Evolutionary conservation across 306 rosid species (phyloP), one percentile per base, ranked within the genome.

Genomic region (Cucumis melo): DNA sequence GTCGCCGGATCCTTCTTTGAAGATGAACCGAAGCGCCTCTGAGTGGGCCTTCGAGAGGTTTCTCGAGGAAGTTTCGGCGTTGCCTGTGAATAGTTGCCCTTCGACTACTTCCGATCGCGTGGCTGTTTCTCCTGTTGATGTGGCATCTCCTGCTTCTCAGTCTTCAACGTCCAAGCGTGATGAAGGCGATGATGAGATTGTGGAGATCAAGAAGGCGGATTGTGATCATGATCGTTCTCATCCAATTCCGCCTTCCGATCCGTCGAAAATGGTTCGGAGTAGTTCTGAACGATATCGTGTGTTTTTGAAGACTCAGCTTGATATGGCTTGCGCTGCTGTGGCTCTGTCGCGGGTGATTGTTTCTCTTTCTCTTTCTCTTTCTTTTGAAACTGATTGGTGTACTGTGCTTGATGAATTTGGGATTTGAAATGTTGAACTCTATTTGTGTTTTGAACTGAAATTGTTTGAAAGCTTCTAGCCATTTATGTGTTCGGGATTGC

Each of bases 241-340:
- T 19, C 77, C 55, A 39, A 82, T 66, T n/a, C 88, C 54, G 73
- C 67, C 77, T 78, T 76, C 58, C 81, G 81, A 78, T 80, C 81
- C 77, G 16, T 48, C 56, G 11, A 27, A 78, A 63, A 76, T 42
- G 64, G 70, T 53, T 61, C 67, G 44, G 67, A 24, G 6, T 50
- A 56, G 64, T 65, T 80, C 84, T 53, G 88, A 81, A 46, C 81
- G 75, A 80, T 83, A 83, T 32, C 91, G 76, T 12, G 54, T 75
- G 38, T 54, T 87, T 51, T 85, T 87, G 59, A 85, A 87, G 64
- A 87, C 73, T 80, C 85, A 78, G 81, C 91, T 87, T 67, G 78
- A 83, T 72, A 78, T 85, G 63, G 91, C 88, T 72, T 87, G 91
- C 77, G 91, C 91, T 41, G 87, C 88, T 10, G 88, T 72, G 27